Percentiles rank a stretch among this genome's conserved stretches.
These are phyloP conservation scores for Metschnikowia kunwiensis DNA, from an alignment of 805 yeast genomes.

Conservation along the genomic window DNA sequence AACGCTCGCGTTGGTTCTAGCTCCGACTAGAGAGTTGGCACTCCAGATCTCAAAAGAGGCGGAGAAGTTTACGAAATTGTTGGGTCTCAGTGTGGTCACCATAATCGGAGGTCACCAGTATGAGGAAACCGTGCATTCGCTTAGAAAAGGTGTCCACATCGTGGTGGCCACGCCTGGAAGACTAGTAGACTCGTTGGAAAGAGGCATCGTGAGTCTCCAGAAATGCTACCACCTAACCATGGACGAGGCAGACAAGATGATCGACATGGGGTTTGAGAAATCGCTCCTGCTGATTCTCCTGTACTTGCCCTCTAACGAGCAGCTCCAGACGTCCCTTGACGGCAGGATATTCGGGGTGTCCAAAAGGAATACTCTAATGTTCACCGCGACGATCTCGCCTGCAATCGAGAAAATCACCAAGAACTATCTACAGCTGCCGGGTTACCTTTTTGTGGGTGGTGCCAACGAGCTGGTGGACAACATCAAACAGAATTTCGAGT, in stretches of 20 bases:
- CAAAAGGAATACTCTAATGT: slow-evolving; percentile 75
- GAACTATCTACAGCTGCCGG: slow-evolving; percentile 61
- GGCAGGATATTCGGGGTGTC: slow-evolving; percentile 34
- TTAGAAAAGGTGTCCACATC: slow-evolving; percentile 67
- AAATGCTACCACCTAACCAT: slow-evolving; percentile 68
- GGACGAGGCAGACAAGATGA: slow-evolving; percentile 96
- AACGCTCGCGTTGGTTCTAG: slow-evolving; percentile 77
- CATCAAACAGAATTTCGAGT: slow-evolving; percentile 64
- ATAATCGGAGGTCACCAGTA: slow-evolving; percentile 90
- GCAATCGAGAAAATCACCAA: slow-evolving; percentile 64
- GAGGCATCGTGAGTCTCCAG: slow-evolving; percentile 56
- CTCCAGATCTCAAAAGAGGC: slow-evolving; percentile 77
- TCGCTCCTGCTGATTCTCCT: slow-evolving; percentile 63
- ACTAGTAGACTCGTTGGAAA: slow-evolving; percentile 72
- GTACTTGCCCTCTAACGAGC: slow-evolving; percentile 45
- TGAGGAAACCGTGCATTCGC: slow-evolving; percentile 61
- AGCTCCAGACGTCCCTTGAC: slow-evolving; percentile 26
- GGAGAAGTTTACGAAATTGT: slow-evolving; percentile 41
- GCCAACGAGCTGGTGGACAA: slow-evolving; percentile 63
- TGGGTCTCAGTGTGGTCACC: slow-evolving; percentile 51
- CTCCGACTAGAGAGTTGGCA: slow-evolving; percentile 94
- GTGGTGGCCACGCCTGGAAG: slow-evolving; percentile 96
- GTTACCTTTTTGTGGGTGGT: slow-evolving; percentile 63
- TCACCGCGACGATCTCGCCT: slow-evolving; percentile 88
- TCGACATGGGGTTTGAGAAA: slow-evolving; percentile 89